Percentiles rank a stretch among this genome's conserved stretches.
Evolutionary conservation across 1,284 basidiomycete genomes (phyloP).

Genomic region (Ustilago bromivora): DNA sequence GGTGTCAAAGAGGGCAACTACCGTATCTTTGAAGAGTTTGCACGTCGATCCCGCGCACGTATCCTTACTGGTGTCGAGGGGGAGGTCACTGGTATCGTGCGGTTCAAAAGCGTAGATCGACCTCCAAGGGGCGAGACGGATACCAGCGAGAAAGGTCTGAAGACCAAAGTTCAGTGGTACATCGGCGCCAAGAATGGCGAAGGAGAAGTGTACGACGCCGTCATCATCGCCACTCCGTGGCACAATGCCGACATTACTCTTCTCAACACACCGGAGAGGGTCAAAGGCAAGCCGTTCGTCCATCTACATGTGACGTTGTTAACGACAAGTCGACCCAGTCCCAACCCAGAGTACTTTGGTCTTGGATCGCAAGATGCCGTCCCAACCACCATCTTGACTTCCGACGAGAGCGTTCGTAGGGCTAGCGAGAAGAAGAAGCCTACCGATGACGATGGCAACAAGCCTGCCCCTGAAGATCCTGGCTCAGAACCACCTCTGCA

Average conservation of each 20-base stretch:
- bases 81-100: slow-evolving; percentile 64
- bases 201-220: slow-evolving; percentile 62
- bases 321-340: slow-evolving; percentile 78
- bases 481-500: slow-evolving; percentile 6
- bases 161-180: slow-evolving; percentile 51
- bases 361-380: slow-evolving; percentile 72
- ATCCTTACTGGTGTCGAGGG: slow-evolving; percentile 55
- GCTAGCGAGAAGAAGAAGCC: slow-evolving; percentile 27
- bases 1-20: slow-evolving; percentile 85
- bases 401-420: slow-evolving; percentile 53
- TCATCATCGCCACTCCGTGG: slow-evolving; percentile 67
- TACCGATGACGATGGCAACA: background rate
- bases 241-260: slow-evolving; percentile 62
- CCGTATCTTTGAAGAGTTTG: slow-evolving; percentile 84
- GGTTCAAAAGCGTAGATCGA: slow-evolving; percentile 24
- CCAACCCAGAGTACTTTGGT: slow-evolving; percentile 81
- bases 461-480: slow-evolving; percentile 3
- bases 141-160: background rate
- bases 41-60: slow-evolving; percentile 76
- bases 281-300: slow-evolving; percentile 81
- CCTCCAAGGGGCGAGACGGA: background rate
- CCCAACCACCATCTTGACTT: slow-evolving; percentile 80
- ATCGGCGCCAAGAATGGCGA: slow-evolving; percentile 60
- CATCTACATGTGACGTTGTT: slow-evolving; percentile 89
- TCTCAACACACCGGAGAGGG: slow-evolving; percentile 70